A percentile compares a stretch with the other conserved stretches of the same genome.
phyloP scores from a whole-genome alignment of 305 asterid genomes.

The Fraxinus sp. region DNA sequence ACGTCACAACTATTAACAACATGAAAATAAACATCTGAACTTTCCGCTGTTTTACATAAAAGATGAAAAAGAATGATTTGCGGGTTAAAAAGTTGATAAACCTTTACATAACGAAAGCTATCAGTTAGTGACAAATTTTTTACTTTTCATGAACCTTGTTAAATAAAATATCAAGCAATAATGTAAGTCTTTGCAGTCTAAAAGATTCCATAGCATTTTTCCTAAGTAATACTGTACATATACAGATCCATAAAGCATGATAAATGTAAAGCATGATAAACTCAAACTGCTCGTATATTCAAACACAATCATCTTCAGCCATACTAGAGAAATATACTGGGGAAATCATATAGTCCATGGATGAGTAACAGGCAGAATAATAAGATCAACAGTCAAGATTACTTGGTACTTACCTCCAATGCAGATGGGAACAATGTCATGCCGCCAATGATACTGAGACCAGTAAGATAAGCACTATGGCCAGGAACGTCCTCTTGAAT shows the following conservation, averaged over 20 bases:
- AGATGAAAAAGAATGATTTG: not conserved
- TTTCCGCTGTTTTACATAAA: not conserved
- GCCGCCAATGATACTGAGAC: constrained; percentile 95
- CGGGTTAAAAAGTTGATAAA: not conserved
- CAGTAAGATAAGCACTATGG: constrained; percentile 77
- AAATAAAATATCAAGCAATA: not conserved
- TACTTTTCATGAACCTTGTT: not conserved
- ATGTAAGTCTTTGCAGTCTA: not conserved
- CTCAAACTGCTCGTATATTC: not conserved
- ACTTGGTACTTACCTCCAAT: constrained; percentile 55
- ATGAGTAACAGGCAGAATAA: not conserved
- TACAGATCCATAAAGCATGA: not conserved
- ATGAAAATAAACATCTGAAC: not conserved
- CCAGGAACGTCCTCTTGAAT: constrained; percentile 91
- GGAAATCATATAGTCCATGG: not conserved
- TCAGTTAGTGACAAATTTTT: not conserved
- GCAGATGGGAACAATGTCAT: constrained; percentile 89
- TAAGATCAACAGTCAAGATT: not conserved
- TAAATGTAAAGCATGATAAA: not conserved
- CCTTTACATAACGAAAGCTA: not conserved
- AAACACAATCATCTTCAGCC: not conserved
- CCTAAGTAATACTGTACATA: not conserved
- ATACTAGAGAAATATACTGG: not conserved
- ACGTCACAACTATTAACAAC: not conserved
- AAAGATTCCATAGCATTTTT: not conserved